Evolutionary conservation across 805 yeast species (phyloP).

Genomic region (Candida incommunis): DNA sequence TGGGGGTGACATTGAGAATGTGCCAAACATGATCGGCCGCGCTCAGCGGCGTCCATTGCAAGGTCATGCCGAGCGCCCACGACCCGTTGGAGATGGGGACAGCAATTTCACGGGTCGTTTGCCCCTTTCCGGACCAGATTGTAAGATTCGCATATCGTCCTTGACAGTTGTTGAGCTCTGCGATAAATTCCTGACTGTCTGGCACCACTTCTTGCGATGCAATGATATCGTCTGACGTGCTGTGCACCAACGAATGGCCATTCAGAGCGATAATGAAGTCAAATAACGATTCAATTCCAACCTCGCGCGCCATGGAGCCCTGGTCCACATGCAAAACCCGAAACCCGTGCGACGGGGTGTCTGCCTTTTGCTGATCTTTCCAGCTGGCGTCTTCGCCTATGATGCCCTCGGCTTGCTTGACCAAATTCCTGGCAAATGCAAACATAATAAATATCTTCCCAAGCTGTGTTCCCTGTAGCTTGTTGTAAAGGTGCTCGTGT

Average conservation of each 20-base stretch:
- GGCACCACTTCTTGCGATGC: not conserved
- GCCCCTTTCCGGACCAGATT: constrained; percentile 81
- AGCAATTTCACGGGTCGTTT: constrained; percentile 9
- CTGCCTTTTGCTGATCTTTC: constrained; percentile 8
- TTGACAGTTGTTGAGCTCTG: constrained; percentile 29
- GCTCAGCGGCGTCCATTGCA: constrained; percentile 65
- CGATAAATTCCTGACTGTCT: constrained; percentile 16
- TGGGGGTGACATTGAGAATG: constrained; percentile 54
- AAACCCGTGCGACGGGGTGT: constrained; percentile 31
- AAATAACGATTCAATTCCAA: constrained; percentile 70
- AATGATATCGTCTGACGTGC: not conserved
- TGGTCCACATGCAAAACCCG: constrained; percentile 38
- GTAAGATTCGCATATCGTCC: constrained; percentile 33
- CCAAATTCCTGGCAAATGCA: constrained; percentile 52
- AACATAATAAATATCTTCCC: constrained; percentile 30
- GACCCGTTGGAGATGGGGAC: constrained; percentile 6
- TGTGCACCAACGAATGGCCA: constrained; percentile 37
- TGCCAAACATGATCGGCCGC: constrained; percentile 82
- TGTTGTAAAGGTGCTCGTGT: too few relatives aligned
- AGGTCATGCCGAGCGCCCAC: constrained; percentile 42
- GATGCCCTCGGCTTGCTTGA: constrained; percentile 30
- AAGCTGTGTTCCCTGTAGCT: too few relatives aligned
- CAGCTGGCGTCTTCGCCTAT: constrained; percentile 17
- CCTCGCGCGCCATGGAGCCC: constrained; percentile 32
- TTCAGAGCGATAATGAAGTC: constrained; percentile 77